These are phyloP conservation scores for Penicillium parvum DNA, from an alignment of 495 filamentous ascomycete genomes.

Conservation along the genomic window DNA sequence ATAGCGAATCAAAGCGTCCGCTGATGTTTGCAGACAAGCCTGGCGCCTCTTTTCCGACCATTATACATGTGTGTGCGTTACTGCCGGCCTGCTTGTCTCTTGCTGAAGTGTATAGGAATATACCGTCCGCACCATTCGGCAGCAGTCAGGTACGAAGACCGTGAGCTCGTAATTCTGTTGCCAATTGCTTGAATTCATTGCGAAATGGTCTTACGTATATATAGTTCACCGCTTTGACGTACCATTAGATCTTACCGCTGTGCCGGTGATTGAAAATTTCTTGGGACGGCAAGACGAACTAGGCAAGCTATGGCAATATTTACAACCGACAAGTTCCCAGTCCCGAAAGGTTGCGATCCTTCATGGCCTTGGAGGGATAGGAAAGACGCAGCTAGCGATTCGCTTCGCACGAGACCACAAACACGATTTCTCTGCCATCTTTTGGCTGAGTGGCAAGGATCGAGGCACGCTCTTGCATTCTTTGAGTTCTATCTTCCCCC, in stretches of 20 bases:
- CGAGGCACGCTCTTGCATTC: conserved; percentile 13
- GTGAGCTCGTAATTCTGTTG: not conserved
- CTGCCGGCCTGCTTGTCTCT: not conserved
- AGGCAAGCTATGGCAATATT: conserved; percentile 17
- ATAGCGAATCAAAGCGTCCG: conserved; percentile 2
- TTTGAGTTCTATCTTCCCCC: conserved; percentile 14
- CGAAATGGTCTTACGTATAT: conserved; percentile 4
- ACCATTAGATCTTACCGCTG: conserved; percentile 18
- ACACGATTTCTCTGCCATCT: conserved; percentile 12
- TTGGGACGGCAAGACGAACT: conserved; percentile 26
- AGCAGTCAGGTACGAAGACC: conserved; percentile 4
- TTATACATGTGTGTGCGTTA: not conserved
- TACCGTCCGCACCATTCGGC: conserved; percentile 1
- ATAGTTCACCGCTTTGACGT: conserved; percentile 15
- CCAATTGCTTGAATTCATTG: not conserved
- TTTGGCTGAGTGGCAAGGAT: conserved; percentile 26
- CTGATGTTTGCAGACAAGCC: conserved; percentile 1
- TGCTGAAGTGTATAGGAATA: conserved; percentile 3
- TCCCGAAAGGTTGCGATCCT: conserved; percentile 26
- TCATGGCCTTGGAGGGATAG: conserved; percentile 38
- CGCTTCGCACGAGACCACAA: conserved; percentile 6
- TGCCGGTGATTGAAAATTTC: conserved; percentile 24
- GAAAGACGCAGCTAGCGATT: not conserved
- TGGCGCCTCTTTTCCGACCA: not conserved
- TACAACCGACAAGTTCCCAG: conserved; percentile 12